Evolutionary conservation across 2,329 filamentous ascomycete genomes (phyloP), one percentile per base, ranked within the genome.

Genomic region (Paramyrothecium sp.): DNA sequence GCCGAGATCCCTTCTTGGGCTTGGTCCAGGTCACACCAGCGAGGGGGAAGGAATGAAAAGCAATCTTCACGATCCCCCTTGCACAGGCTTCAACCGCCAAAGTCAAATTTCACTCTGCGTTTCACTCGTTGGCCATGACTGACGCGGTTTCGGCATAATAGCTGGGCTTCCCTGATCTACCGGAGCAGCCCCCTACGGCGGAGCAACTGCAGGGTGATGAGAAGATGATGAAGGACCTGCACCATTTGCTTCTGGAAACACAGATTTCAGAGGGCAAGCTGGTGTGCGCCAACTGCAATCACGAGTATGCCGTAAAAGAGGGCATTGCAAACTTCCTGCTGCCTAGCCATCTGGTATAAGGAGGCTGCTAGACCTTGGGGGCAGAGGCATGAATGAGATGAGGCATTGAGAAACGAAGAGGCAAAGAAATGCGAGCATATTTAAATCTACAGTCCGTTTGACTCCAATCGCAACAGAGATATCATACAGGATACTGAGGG

Each of bases 321-420:
- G 95, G 95, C 5, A 97, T 98, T 73, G 92, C 92, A 58, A 98
- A 98, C 75, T 99, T 99, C 69, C 77, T 99, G 70, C 77, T 99
- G 65, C 95, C 95, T 13, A 95, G 90, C 67, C 95, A 99, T 78
- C 77, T 99, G 74, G 95, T 93, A 51, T 86, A 71, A 20, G 20
- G 30, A 11, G 51, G 12, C 22, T 4, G 30, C n/a, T 10, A 52
- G 30, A 34, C 13, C 23, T 19, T 13, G 49, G 51, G 56, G 38
- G 20, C 41, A 34, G 51, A n/a, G 50, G 38, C 20, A 19, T 54
- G 54, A 49, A 56, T 53, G 21, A 19, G 8, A 46, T n/a, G 21
- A 30, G 53, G 23, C 47, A 51, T 11, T 22, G 21, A 12, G 23
- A 51, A 11, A 19, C 38, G n/a, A 33, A 33, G 30, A n/a, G 22